Conservation (phyloP, 2,329 filamentous ascomycete genomes). For the Raffaelea deltoideospora region DNA sequence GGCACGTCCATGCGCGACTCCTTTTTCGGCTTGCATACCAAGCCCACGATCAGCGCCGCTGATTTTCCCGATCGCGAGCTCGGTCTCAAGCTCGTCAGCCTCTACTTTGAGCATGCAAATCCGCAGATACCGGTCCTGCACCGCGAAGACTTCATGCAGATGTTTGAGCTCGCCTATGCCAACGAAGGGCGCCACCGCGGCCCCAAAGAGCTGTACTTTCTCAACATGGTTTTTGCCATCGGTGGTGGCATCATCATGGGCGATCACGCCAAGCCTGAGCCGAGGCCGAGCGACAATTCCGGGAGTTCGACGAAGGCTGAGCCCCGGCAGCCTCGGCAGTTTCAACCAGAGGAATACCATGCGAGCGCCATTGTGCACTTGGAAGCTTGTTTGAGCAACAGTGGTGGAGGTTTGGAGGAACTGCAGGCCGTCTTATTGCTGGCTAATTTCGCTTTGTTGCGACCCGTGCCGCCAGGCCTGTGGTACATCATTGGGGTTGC, state of each 20-base stretch:
- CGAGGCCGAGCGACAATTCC: too few relatives aligned
- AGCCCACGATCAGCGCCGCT: slow-evolving; percentile 72
- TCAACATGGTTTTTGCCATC: slow-evolving; percentile 96
- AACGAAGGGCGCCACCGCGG: slow-evolving; percentile 51
- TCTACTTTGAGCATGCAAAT: slow-evolving; percentile 95
- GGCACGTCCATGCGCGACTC: slow-evolving; percentile 84
- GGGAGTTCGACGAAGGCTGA: background rate
- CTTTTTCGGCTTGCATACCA: slow-evolving; percentile 91
- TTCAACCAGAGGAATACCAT: slow-evolving; percentile 89
- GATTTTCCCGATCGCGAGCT: slow-evolving; percentile 68
- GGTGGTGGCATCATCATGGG: slow-evolving; percentile 84
- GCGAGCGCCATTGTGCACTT: slow-evolving; percentile 86
- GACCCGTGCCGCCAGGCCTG: slow-evolving; percentile 81
- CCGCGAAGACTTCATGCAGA: slow-evolving; percentile 72
- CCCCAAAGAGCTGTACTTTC: slow-evolving; percentile 73
- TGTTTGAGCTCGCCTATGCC: slow-evolving; percentile 71
- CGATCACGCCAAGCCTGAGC: slow-evolving; percentile 33
- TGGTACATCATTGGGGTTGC: slow-evolving; percentile 98
- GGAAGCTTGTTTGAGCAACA: slow-evolving; percentile 70
- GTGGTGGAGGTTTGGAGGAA: slow-evolving; percentile 82
- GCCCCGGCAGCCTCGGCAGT: slow-evolving; percentile 25
- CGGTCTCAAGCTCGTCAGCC: slow-evolving; percentile 54
- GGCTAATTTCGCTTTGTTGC: slow-evolving; percentile 78
- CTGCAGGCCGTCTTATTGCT: slow-evolving; percentile 84
- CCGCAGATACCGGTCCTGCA: slow-evolving; percentile 91